A percentile compares a stretch with the other conserved stretches of the same genome.
Evolutionary conservation across 1,284 basidiomycete species (phyloP).

Genomic region (Austroboletus novae-zelandiae): DNA sequence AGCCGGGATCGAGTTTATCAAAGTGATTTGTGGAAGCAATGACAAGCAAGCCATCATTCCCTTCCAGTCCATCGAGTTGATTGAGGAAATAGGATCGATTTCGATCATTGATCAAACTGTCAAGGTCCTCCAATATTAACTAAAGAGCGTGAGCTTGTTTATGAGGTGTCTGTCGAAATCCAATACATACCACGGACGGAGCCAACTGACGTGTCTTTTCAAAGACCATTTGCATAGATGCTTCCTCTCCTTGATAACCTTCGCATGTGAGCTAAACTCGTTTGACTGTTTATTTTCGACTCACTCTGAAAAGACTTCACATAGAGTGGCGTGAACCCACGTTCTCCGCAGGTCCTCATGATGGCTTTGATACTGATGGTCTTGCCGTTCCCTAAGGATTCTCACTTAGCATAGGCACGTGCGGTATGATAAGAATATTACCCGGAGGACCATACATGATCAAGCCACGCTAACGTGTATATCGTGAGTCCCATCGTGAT

Average conservation of each 20-base stretch:
- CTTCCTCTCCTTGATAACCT: conserved; percentile 69
- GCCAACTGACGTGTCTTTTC: conserved; percentile 62
- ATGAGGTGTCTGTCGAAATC: neutral
- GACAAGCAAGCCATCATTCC: conserved; percentile 75
- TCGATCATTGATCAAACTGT: conserved; percentile 70
- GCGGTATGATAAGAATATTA: conserved; percentile 19
- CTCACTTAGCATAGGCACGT: conserved; percentile 1
- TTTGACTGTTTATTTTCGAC: conserved; percentile 9
- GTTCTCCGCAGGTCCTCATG: conserved; percentile 62
- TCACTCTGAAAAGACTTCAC: conserved; percentile 70
- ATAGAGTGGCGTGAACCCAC: conserved; percentile 67
- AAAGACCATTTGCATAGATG: conserved; percentile 62
- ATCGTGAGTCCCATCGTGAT: neutral
- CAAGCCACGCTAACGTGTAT: conserved; percentile 54
- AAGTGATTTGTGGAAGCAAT: conserved; percentile 85
- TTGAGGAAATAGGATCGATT: conserved; percentile 87
- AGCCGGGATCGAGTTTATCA: conserved; percentile 70
- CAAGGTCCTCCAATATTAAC: conserved; percentile 74
- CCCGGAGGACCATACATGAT: conserved; percentile 76
- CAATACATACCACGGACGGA: conserved; percentile 62
- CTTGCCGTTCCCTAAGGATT: conserved; percentile 68
- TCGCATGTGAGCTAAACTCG: conserved; percentile 1
- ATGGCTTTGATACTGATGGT: conserved; percentile 78
- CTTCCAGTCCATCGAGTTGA: conserved; percentile 71
- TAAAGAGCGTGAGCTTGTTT: conserved; percentile 1